Percentiles rank a stretch among this genome's conserved stretches.
Evolutionary conservation across 805 yeast species (phyloP).

Genomic region (Kurtzmaniella cleridarum): DNA sequence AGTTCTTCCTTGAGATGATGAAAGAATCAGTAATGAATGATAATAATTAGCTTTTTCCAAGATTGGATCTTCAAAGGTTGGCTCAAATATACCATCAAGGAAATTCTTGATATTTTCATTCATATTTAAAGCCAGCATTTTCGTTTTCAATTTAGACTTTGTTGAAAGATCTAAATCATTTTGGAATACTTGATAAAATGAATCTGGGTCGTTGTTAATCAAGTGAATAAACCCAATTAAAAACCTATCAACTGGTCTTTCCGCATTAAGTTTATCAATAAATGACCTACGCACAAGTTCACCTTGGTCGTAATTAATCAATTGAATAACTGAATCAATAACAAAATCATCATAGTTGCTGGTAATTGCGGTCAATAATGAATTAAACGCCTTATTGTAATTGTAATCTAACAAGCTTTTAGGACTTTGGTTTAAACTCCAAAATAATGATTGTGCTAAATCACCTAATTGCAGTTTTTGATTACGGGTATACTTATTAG

Average conservation of each 20-base stretch:
- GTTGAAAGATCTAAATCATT: conserved; percentile 14
- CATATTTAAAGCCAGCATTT: conserved; percentile 5
- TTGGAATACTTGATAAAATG: conserved; percentile 18
- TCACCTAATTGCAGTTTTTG: conserved; percentile 12
- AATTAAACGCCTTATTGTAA: conserved; percentile 23
- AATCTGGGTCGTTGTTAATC: conserved; percentile 20
- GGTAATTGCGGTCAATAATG: conserved; percentile 14
- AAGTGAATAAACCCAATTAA: conserved; percentile 31
- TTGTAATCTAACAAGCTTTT: conserved; percentile 5
- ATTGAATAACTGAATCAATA: conserved; percentile 28
- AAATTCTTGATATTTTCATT: conserved; percentile 15
- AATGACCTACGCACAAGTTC: conserved; percentile 38
- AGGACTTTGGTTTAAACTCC: conserved; percentile 20
- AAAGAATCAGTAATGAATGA: conserved; percentile 24
- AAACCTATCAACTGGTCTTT: conserved; percentile 20
- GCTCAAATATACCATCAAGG: conserved; percentile 15
- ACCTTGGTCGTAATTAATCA: conserved; percentile 27
- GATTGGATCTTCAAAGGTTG: conserved; percentile 6
- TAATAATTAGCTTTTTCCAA: conserved; percentile 21
- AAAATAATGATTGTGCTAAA: conserved; percentile 24
- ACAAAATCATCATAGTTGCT: conserved; percentile 24
- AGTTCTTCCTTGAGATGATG: conserved; percentile 12
- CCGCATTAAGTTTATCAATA: conserved; percentile 34
- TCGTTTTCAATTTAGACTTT: conserved; percentile 5
- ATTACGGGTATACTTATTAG: conserved; percentile 1